Evolutionary conservation across 202 grass and related monocot genomes (phyloP), one percentile per base, ranked within the genome.

Genomic region (Sporobolus alterniflorus): DNA sequence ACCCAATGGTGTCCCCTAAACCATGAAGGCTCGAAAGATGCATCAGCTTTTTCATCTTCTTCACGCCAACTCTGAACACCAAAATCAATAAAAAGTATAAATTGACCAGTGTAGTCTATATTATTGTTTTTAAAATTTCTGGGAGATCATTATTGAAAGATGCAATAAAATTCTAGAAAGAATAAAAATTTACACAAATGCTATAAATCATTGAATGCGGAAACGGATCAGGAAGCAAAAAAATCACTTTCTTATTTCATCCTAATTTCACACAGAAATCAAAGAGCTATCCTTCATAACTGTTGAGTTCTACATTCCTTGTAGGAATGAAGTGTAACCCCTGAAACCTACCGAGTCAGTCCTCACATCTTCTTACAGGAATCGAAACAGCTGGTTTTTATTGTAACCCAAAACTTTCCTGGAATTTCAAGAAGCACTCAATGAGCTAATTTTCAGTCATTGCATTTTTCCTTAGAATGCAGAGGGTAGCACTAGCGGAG

Each of bases 1-100:
- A 89, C 91, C 91, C 93, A 93, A 76, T 68, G 65, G n/a, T 95
- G 91, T 66, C 81, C 87, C 88, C 91, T 93, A 90, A 95, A 93
- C 93, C 96, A 98, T 67, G 91, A 91, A 68, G 85, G 84, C 16
- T 76, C 82, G 77, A 50, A 62, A 82, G 88, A 79, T 71, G 81
- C 49, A 67, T 79, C 85, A 14, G 61, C 81, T 71, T 57, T 87
- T 32, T 93, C 87, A 73, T 88, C 90, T 85, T 95, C 93, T 77
- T 88, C 91, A 65, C 83, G 79, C 91, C 91, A 98, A 74, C 83
- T 92, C 93, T 98, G 83, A 82, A 93, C 54, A 75, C 82, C 42
- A 84, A 67, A n/a, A 76, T 64, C 65, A 74, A 85, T 55, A 63
- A 59, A 56, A 65, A 52, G 26, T 43, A 28, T 64, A 57, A 77